Base-by-base conservation (phyloP, 2,329 filamentous ascomycete species). In the Beauveria varroae region DNA sequence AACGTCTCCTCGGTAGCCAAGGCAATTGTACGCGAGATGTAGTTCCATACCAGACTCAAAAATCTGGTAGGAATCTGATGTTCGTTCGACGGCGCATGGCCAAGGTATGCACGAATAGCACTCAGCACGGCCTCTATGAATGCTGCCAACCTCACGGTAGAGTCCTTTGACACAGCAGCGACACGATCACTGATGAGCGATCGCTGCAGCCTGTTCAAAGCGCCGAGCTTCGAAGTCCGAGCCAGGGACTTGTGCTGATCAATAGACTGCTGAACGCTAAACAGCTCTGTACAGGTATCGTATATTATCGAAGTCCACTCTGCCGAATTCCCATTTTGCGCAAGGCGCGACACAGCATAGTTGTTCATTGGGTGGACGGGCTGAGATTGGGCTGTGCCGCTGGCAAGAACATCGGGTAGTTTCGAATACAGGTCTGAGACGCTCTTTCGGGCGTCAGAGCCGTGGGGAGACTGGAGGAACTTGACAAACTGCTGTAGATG, bases 291-390 rank as follows among this genome's bases (percentile, higher is more conserved):
- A 49, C 78, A 77, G 52, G 79, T 72, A 56, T 87, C 84, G 57
- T 82, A 81, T 64, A 80, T 79, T 7, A 72, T 72, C 16, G 77
- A 80, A 14, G 83, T 73, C 82, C 83, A 86, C 69, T 67, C 74
- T 63, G 64, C 75, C 67, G 68, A 70, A 56, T 68, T 65, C 14
- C 67, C 65, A 3, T 67, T 63, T 18, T 77, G 71, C 34, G 85
- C 68, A 3, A 85, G 67, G 6, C 76, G 73, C 3, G 81, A 71
- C n/a, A 85, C 70, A 2, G 78, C 75, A 2, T 78, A 77, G 65
- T 88, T 88, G 63, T 84, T 80, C 20, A 87, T 71, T 14, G 85
- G 79, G 65, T 88, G 83, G 9, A 87, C 69, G 3, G 85, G 80
- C 76, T 85, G 74, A 55, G 70, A 34, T 40, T 12, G 61, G 14